A percentile compares a stretch with the other conserved stretches of the same genome.
Evolutionary conservation across 2,329 filamentous ascomycete species (phyloP).

Genomic region (Pestalotiopsis sp.): DNA sequence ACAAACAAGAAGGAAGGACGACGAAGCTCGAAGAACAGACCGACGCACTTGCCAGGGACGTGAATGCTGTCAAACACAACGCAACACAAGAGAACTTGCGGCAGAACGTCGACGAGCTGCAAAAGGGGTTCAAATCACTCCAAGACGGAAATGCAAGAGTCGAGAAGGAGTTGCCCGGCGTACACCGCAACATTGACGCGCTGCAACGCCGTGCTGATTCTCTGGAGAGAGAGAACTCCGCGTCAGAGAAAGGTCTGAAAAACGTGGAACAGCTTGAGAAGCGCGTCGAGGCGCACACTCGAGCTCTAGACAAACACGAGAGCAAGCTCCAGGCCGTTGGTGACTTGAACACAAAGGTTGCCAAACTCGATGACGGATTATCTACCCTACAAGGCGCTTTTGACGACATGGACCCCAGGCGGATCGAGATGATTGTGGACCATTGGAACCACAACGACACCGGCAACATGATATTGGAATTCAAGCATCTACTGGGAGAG

Average conservation of each 20-base stretch:
- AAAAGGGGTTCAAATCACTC: not conserved
- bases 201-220: not conserved
- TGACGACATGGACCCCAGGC: not conserved
- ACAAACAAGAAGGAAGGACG: no score
- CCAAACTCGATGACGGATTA: not conserved
- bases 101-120: no score
- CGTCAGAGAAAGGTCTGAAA: not conserved
- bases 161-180: not conserved
- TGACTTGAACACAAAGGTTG: not conserved
- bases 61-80: not conserved
- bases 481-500: no score
- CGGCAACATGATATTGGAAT: no score
- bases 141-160: not conserved
- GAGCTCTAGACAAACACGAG: not conserved
- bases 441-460: no score
- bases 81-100: not conserved
- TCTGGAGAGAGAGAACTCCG: not conserved
- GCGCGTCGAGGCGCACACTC: not conserved
- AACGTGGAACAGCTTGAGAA: not conserved
- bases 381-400: not conserved
- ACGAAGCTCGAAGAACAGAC: not conserved
- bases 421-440: no score
- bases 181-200: not conserved
- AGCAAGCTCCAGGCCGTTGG: not conserved
- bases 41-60: not conserved